phyloP scores from a whole-genome alignment of 345 rosid species.

The Lumnitzera racemosa region DNA sequence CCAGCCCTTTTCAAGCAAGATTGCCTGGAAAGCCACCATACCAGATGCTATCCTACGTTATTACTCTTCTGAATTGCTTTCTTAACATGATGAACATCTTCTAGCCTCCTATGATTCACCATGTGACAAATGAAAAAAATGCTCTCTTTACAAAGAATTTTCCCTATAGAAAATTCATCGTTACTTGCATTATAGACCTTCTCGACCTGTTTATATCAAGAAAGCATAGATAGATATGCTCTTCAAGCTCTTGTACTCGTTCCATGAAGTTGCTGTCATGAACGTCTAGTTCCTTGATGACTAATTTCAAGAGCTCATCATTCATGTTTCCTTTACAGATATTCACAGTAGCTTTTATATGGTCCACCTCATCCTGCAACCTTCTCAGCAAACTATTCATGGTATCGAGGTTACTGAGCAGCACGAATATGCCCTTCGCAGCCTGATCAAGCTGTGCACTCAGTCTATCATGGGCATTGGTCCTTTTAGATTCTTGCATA shows the following conservation, averaged over 20 bases:
- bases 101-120: no score
- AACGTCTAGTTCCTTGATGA: constrained; percentile 32
- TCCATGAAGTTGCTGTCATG: constrained; percentile 47
- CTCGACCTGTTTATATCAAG: constrained; percentile 69
- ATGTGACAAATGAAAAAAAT: no score
- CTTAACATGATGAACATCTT: no score
- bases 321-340: constrained; percentile 49
- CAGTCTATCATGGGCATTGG: constrained; percentile 24
- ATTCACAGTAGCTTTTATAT: constrained; percentile 39
- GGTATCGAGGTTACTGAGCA: constrained; percentile 56
- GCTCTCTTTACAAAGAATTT: no score
- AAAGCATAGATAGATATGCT: constrained; percentile 50
- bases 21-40: no score
- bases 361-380: constrained; percentile 57
- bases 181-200: constrained; percentile 44
- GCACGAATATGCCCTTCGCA: constrained; percentile 57
- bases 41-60: no score
- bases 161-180: constrained; percentile 5
- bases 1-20: no score
- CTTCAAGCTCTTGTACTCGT: constrained; percentile 66
- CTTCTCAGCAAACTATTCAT: constrained; percentile 46
- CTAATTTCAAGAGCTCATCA: constrained; percentile 47
- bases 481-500: constrained; percentile 15
- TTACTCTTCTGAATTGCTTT: no score
- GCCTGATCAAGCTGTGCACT: constrained; percentile 60